Base-by-base conservation (phyloP, 208 protist species). In the Leishmania turanica region DNA sequence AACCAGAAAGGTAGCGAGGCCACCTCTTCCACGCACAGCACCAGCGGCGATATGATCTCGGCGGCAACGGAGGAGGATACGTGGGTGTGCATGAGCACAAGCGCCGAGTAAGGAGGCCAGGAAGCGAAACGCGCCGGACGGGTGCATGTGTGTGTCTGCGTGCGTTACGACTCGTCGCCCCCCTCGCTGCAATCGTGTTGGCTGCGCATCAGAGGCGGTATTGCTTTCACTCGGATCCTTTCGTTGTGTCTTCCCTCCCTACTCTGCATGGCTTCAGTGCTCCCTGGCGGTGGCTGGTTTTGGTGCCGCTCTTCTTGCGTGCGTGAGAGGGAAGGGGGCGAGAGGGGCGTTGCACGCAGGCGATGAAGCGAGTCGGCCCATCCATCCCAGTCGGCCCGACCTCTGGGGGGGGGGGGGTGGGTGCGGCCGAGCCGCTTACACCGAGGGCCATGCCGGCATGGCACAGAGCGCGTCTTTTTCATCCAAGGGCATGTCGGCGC, bases 61-160 rank as follows among this genome's bases (percentile, higher is more conserved):
- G 76, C 69, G 74, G 71, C 54, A 60, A 78, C 40, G 47, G 77
- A 81, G 77, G 81, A 85, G 37, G 77, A 85, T 53, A 66, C 81
- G 58, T 85, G 81, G 81, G 81, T 75, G 58, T 65, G 45, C 60
- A 75, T 85, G 19, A 78, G 47, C 42, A 40, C 81, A 21, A 60
- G 69, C 3, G 49, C 71, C 0, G 80, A 84, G 65, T 77, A 73
- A 49, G 9, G 40, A 27, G 3, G 54, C 42, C n/a, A 15, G 3
- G 21, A 51, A 76, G 45, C 21, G 62, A 68, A 11, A 27, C 3
- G 31, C 40, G 37, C 11, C 51, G 42, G 21, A 21, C 37, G 45
- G 21, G 45, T 24, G 69, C 21, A 7, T 15, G 62, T 40, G 31
- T 68, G 31, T 40, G 8, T 40, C 62, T 68, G 31, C 15, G 9